Conservation (phyloP, 1,139 yeast genomes). For the Blastobotrys arbuscula region DNA sequence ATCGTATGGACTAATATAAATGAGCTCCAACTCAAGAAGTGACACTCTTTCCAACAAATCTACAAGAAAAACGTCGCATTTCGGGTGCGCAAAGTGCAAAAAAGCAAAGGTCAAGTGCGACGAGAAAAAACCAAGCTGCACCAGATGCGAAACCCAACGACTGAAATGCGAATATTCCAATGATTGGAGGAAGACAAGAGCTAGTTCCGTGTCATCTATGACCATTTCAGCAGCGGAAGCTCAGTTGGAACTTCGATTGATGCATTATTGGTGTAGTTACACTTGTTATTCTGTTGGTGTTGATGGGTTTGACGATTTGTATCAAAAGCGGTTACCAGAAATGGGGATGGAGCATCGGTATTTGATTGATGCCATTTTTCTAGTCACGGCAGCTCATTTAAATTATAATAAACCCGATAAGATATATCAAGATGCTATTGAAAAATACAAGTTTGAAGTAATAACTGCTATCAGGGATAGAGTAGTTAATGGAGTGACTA, state of each 20-base stretch:
- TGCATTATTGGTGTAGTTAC: slow-evolving; percentile 8
- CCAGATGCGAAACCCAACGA: slow-evolving; percentile 7
- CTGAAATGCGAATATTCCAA: slow-evolving; percentile 4
- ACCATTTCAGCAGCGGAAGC: background rate
- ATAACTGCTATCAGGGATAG: background rate
- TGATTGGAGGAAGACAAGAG: slow-evolving; percentile 6
- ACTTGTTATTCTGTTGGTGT: slow-evolving; percentile 1
- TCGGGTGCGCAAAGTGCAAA: slow-evolving; percentile 9
- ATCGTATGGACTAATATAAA: background rate
- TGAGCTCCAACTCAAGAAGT: background rate
- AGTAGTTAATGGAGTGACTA: background rate
- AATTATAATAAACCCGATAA: background rate
- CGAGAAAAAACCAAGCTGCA: slow-evolving; percentile 5
- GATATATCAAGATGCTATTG: slow-evolving; percentile 5
- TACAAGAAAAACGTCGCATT: slow-evolving; percentile 9
- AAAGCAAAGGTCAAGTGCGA: slow-evolving; percentile 10
- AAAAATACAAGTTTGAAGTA: slow-evolving; percentile 1
- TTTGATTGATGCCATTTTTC: slow-evolving; percentile 7
- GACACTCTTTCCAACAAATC: too few species aligned
- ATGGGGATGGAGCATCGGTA: slow-evolving; percentile 4
- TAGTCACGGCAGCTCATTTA: slow-evolving; percentile 8
- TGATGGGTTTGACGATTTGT: slow-evolving; percentile 2
- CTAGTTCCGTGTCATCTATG: background rate
- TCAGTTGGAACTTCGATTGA: slow-evolving; percentile 1
- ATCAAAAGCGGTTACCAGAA: slow-evolving; percentile 3